phyloP scores from a whole-genome alignment of 768 basidiomycete genomes.

The Terana coerulea region DNA sequence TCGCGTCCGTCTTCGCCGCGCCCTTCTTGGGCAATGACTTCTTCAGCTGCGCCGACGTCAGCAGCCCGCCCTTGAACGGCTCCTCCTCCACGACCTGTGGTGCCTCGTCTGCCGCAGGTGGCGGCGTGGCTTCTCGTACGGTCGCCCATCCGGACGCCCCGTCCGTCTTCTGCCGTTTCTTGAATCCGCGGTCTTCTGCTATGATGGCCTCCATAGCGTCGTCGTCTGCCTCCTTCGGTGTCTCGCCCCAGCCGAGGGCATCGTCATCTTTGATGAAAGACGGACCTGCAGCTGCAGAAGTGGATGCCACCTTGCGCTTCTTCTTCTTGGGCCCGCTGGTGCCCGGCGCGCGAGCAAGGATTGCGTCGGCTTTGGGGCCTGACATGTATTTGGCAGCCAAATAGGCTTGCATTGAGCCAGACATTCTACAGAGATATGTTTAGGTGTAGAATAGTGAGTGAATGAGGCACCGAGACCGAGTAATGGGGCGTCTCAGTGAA shows the following conservation, averaged over 20 bases:
- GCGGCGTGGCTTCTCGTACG: slow-evolving; percentile 50
- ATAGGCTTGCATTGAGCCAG: slow-evolving; percentile 63
- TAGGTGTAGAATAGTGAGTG: too few species aligned
- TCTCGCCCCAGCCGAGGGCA: slow-evolving; percentile 52
- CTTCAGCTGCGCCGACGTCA: slow-evolving; percentile 72
- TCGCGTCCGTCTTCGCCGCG: slow-evolving; percentile 37
- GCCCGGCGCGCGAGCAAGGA: slow-evolving; percentile 69
- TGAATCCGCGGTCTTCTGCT: slow-evolving; percentile 74
- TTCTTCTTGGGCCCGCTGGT: slow-evolving; percentile 48
- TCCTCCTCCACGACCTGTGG: slow-evolving; percentile 51
- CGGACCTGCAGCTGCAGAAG: slow-evolving; percentile 25
- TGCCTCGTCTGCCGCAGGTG: slow-evolving; percentile 62
- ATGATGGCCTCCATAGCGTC: slow-evolving; percentile 62
- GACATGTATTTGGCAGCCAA: slow-evolving; percentile 94
- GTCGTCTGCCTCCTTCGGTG: slow-evolving; percentile 47
- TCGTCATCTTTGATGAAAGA: slow-evolving; percentile 59
- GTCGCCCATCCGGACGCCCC: slow-evolving; percentile 66
- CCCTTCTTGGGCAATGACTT: slow-evolving; percentile 44
- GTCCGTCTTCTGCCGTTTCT: slow-evolving; percentile 55
- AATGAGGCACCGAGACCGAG: too few species aligned
- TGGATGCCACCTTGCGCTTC: slow-evolving; percentile 27
- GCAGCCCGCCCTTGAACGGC: slow-evolving; percentile 67
- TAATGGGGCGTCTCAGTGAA: too few species aligned
- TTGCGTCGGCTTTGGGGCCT: slow-evolving; percentile 93
- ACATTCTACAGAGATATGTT: background rate